Conservation (phyloP, 2,329 filamentous ascomycete genomes). For the Xylariaceae sp. region DNA sequence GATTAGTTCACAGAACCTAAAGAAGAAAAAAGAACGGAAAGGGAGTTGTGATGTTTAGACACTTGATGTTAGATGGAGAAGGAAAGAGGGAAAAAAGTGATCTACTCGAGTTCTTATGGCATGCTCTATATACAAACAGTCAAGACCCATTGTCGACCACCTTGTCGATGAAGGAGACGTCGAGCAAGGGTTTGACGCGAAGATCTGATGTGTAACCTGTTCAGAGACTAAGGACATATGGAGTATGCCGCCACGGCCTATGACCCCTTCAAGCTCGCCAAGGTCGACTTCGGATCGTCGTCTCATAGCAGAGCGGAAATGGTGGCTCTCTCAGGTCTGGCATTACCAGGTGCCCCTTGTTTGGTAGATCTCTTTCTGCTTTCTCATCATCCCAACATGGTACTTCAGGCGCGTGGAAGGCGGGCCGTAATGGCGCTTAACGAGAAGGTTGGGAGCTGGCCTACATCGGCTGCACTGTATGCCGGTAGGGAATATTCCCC, state of each 20-base stretch:
- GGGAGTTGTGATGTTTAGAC: conserved; percentile 6
- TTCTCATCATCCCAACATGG: conserved; percentile 18
- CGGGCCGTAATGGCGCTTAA: conserved; percentile 5
- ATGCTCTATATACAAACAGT: conserved; percentile 25
- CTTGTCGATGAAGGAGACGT: conserved; percentile 5
- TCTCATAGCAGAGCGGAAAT: conserved; percentile 20
- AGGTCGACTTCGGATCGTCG: conserved; percentile 22
- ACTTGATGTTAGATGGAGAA: conserved; percentile 20
- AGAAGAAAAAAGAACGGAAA: conserved; percentile 33
- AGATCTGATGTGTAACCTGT: conserved; percentile 15
- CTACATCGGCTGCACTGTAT: conserved; percentile 7
- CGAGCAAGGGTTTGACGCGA: conserved; percentile 1
- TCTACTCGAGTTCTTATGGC: conserved; percentile 4
- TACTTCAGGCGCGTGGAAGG: conserved; percentile 13
- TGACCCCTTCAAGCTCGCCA: conserved; percentile 14
- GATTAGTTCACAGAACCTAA: conserved; percentile 34
- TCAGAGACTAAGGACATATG: conserved; percentile 7
- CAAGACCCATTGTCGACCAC: neutral
- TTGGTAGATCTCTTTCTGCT: conserved; percentile 21
- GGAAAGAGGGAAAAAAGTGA: conserved; percentile 13
- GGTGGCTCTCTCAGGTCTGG: conserved; percentile 9
- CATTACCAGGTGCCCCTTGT: conserved; percentile 14
- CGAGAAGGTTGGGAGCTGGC: conserved; percentile 1
- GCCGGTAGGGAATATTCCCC: neutral
- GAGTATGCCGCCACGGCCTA: conserved; percentile 10